Conservation (phyloP, 306 rosid genomes). For the Pueraria montana region DNA sequence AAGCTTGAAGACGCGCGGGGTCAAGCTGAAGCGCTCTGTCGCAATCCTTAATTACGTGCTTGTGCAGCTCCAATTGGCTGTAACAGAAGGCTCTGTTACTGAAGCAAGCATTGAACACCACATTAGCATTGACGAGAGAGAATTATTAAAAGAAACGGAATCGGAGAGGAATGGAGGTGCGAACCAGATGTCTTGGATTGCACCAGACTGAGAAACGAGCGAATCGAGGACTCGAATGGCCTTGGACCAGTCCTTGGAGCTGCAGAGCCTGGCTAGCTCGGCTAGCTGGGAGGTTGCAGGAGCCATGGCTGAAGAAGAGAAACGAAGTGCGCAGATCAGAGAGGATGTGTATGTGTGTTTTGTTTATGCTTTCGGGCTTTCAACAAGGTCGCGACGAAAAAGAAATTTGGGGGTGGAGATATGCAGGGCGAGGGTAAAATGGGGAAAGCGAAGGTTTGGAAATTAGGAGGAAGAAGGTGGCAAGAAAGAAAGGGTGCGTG, state of each 20-base stretch:
- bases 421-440: neutral
- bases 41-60: constrained; percentile 92
- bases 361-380: constrained; percentile 25
- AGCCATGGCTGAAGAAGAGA: constrained; percentile 56
- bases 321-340: constrained; percentile 51
- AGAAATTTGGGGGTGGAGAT: constrained; percentile 15
- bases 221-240: constrained; percentile 91
- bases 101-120: constrained; percentile 48
- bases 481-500: neutral
- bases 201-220: constrained; percentile 66
- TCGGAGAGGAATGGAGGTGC: constrained; percentile 32
- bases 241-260: constrained; percentile 90
- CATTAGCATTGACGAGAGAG: neutral
- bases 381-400: constrained; percentile 26
- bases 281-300: constrained; percentile 68
- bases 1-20: constrained; percentile 79
- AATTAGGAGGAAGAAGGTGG: constrained; percentile 4
- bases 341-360: neutral
- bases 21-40: constrained; percentile 88
- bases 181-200: constrained; percentile 89
- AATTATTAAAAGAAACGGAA: constrained; percentile 27
- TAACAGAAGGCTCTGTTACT: constrained; percentile 96
- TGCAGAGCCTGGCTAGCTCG: constrained; percentile 80
- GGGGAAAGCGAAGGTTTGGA: neutral
- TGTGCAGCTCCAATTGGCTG: constrained; percentile 89